phyloP scores from a whole-genome alignment of 768 basidiomycete species.

The Rhodotorula taiwanensis region DNA sequence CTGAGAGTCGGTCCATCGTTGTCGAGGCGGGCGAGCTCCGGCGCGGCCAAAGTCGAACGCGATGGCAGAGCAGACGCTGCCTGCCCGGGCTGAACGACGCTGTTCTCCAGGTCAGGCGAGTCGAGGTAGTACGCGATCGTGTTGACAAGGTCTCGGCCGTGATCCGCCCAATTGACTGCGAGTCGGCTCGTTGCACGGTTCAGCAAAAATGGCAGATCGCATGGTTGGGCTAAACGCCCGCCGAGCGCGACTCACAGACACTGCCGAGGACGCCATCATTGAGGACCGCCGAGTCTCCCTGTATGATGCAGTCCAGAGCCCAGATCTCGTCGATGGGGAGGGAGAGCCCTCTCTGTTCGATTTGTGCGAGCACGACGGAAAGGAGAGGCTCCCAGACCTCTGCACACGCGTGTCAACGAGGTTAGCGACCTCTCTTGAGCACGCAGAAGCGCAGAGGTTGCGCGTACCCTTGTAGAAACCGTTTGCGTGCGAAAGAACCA shows the following conservation, averaged over 20 bases:
- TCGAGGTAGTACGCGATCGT: constrained; percentile 63
- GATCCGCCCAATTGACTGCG: constrained; percentile 72
- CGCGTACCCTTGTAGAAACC: constrained; percentile 75
- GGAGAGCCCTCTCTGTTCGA: background rate
- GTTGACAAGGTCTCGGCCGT: constrained; percentile 67
- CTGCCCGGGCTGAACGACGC: too few relatives aligned
- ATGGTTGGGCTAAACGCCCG: too few relatives aligned
- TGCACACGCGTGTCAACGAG: background rate
- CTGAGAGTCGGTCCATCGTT: too few relatives aligned
- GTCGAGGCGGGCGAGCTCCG: constrained; percentile 11
- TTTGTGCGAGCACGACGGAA: constrained; percentile 51
- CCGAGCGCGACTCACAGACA: constrained; percentile 53
- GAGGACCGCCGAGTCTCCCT: constrained; percentile 73
- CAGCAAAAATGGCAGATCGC: too few relatives aligned
- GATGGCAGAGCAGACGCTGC: too few relatives aligned
- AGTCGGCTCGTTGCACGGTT: too few relatives aligned
- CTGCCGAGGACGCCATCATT: constrained; percentile 57
- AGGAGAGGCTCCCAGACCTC: constrained; percentile 77
- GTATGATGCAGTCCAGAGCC: constrained; percentile 74
- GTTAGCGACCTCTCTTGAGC: too few relatives aligned
- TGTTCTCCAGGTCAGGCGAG: background rate
- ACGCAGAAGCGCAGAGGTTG: constrained; percentile 32
- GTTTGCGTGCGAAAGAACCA: constrained; percentile 76
- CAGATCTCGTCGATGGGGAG: constrained; percentile 63
- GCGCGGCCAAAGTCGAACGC: too few relatives aligned